Percentiles rank a stretch among this genome's conserved stretches.
Evolutionary conservation across 139 green algal species (phyloP).

Genomic region (Picochlorum sp.): DNA sequence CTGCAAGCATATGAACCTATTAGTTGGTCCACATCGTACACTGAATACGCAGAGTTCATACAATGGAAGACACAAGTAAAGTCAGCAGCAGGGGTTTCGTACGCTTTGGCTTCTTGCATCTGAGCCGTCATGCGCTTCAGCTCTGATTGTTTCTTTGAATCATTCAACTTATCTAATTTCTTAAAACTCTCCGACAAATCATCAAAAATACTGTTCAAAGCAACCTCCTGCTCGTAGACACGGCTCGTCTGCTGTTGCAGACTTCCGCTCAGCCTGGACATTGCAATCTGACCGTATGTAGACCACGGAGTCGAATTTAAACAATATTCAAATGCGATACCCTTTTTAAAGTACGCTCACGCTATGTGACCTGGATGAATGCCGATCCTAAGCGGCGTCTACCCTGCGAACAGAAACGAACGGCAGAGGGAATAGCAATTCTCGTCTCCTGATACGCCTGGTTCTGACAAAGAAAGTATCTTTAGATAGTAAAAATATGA

Average conservation of each 20-base stretch:
- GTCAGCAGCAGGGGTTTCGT: not conserved
- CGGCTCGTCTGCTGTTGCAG: not conserved
- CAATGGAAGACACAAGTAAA: not conserved
- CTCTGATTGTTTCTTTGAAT: conserved; percentile 42
- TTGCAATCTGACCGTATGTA: not conserved
- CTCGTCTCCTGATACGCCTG: too few relatives aligned
- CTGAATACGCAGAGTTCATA: not conserved
- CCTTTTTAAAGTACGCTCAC: too few relatives aligned
- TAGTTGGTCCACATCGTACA: not conserved
- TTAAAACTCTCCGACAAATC: conserved; percentile 38
- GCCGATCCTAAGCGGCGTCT: too few relatives aligned
- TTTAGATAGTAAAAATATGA: too few relatives aligned
- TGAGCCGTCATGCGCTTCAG: conserved; percentile 58
- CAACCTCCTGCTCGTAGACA: conserved; percentile 34
- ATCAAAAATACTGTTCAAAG: conserved; percentile 26
- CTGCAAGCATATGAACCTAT: conserved; percentile 23
- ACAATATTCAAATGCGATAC: too few relatives aligned
- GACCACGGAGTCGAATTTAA: too few relatives aligned
- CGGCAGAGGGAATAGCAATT: too few relatives aligned
- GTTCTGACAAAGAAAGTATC: too few relatives aligned
- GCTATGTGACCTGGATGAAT: too few relatives aligned
- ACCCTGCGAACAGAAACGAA: too few relatives aligned
- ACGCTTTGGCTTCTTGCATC: conserved; percentile 73
- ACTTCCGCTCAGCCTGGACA: not conserved
- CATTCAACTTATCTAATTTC: conserved; percentile 42